phyloP scores from a whole-genome alignment of 768 basidiomycete species.

The Coprinopsis strossmayeri region DNA sequence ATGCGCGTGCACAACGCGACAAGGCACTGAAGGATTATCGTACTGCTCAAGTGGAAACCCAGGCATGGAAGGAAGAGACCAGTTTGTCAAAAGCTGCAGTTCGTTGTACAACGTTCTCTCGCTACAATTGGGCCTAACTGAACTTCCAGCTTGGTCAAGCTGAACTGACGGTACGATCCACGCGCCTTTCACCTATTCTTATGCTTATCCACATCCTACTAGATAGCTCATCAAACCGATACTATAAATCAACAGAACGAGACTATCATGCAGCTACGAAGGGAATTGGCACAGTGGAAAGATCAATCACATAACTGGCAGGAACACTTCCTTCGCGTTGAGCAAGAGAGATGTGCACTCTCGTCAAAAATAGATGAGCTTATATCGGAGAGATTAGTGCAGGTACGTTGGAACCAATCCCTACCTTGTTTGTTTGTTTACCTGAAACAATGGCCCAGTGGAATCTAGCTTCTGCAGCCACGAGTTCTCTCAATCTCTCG shows the following conservation, averaged over 20 bases:
- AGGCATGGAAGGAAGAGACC: conserved; percentile 41
- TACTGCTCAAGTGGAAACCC: conserved; percentile 35
- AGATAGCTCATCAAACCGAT: conserved; percentile 58
- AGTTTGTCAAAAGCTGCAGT: conserved; percentile 38
- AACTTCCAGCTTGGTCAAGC: conserved; percentile 51
- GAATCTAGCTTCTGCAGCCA: no score
- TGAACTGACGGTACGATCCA: conserved; percentile 55
- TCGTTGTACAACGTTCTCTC: conserved; percentile 20
- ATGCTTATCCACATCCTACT: not conserved
- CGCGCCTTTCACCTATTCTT: no score
- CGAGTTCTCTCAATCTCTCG: no score
- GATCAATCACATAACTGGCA: conserved; percentile 75
- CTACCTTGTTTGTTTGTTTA: no score
- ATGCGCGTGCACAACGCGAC: conserved; percentile 45
- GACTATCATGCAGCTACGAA: conserved; percentile 52
- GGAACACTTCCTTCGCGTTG: conserved; percentile 70
- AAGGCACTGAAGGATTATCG: conserved; percentile 39
- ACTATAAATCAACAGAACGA: conserved; percentile 32
- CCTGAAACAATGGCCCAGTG: no score
- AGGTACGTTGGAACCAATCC: no score
- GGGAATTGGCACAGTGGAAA: conserved; percentile 68
- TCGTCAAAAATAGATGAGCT: conserved; percentile 55
- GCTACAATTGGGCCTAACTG: conserved; percentile 1
- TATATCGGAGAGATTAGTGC: conserved; percentile 40
- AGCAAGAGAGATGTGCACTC: conserved; percentile 57